Base-by-base conservation (phyloP, 257 asterid genomes). In the Linaria vulgaris region DNA sequence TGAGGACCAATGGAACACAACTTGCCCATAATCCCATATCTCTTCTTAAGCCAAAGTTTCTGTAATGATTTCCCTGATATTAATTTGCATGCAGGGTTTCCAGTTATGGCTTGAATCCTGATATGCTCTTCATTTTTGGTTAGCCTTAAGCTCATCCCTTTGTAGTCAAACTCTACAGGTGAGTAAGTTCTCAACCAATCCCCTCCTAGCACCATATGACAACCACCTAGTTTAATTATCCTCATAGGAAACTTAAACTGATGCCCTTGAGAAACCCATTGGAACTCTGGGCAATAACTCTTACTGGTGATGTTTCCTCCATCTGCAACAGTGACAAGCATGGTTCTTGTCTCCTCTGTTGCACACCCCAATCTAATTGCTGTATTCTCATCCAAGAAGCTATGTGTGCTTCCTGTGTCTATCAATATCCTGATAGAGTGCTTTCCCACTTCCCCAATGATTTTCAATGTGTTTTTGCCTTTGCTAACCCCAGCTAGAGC, bases 31-130 rank as follows among this genome's bases (percentile, higher is more conserved):
- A 23, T 10, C 6, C 34, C 34, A 20, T 20, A 4, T 0, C 10
- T 1, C 0, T 34, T n/a, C 0, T 11, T 22, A 0, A 20, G 20
- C 0, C 20, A 1, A 0, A 30, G 14, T 1, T 12, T 23, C 0
- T 15, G 15, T 14, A 51, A 7, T 1, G 14, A 17, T 22, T 51
- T 6, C 1, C 14, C 57, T 6, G 30, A 20, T 10, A 51, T 51
- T 1, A 51, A n/a, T 25, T 23, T 51, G 34, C 16, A 23, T 4
- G 12, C 14, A 0, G 5, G 15, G 1, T 21, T 20, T 0, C 0
- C 31, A 4, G 31, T 10, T 0, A 51, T 4, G 0, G 55, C 55
- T 17, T 49, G 23, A 10, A 20, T 0, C 7, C 1, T 23, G 20
- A 12, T 11, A 1, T 21, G 1, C 10, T 21, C 15, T 9, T 15